Evolutionary conservation across 2,329 filamentous ascomycete species (phyloP).

Genomic region (Epichloe aotearoae): DNA sequence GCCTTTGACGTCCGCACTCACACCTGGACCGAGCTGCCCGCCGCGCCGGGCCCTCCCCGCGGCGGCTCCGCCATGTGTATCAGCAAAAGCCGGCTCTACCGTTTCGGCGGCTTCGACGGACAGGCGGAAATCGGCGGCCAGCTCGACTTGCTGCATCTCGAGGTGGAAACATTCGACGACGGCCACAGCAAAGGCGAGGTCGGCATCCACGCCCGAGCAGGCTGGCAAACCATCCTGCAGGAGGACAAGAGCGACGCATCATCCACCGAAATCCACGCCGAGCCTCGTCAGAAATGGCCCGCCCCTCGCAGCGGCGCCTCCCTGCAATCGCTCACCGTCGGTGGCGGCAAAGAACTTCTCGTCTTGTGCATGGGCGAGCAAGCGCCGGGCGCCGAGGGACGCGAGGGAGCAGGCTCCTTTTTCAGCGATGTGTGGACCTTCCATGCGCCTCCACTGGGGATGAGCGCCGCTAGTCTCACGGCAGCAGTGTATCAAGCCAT

Average conservation of each 20-base stretch:
- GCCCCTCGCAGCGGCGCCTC: constrained; percentile 38
- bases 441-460: constrained; percentile 41
- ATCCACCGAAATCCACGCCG: constrained; percentile 22
- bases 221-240: constrained; percentile 40
- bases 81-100: constrained; percentile 51
- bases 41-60: constrained; percentile 52
- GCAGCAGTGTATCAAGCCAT: constrained; percentile 41
- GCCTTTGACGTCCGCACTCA: constrained; percentile 53
- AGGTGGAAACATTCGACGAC: constrained; percentile 42
- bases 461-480: constrained; percentile 41
- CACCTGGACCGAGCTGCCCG: constrained; percentile 54
- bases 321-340: constrained; percentile 42
- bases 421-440: constrained; percentile 51
- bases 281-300: constrained; percentile 31
- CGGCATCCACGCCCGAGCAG: constrained; percentile 33
- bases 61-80: constrained; percentile 57
- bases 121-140: constrained; percentile 54
- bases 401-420: constrained; percentile 39
- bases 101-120: constrained; percentile 73
- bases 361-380: constrained; percentile 48
- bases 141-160: constrained; percentile 52
- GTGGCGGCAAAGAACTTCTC: constrained; percentile 48
- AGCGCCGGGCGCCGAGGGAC: constrained; percentile 32
- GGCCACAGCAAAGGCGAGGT: constrained; percentile 34
- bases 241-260: constrained; percentile 21